phyloP scores from a whole-genome alignment of 169 alveolate genomes.

The Plasmodium vivax region DNA sequence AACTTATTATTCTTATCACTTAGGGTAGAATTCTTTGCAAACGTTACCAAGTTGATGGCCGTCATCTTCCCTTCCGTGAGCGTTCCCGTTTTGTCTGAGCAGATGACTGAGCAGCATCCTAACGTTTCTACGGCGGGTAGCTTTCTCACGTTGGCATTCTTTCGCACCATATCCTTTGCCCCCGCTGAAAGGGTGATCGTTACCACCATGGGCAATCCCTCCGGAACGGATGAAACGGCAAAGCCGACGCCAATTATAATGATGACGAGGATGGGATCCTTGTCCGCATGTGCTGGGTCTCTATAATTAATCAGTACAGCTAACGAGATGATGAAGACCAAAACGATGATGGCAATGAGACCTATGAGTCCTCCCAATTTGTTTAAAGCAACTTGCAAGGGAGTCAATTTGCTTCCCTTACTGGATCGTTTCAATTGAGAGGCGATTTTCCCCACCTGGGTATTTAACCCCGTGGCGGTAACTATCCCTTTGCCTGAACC shows the following conservation, averaged over 20 bases:
- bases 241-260: constrained; percentile 95
- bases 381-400: constrained; percentile 95
- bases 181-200: constrained; percentile 98
- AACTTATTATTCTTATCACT: constrained; percentile 78
- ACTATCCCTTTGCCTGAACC: constrained; percentile 95
- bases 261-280: constrained; percentile 31
- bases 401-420: constrained; percentile 88
- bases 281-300: constrained; percentile 95
- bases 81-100: constrained; percentile 99
- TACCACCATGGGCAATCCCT: constrained; percentile 99
- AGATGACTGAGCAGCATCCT: constrained; percentile 98
- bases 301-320: constrained; percentile 88
- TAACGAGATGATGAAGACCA: constrained; percentile 80
- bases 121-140: constrained; percentile 98
- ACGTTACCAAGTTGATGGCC: constrained; percentile 76
- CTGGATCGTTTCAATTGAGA: constrained; percentile 89
- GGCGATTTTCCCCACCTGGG: constrained; percentile 98
- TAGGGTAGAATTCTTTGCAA: constrained; percentile 34
- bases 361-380: constrained; percentile 96
- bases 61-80: constrained; percentile 98
- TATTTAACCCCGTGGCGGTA: constrained; percentile 92
- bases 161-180: constrained; percentile 96
- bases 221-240: constrained; percentile 99
- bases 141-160: constrained; percentile 96
- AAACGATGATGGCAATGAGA: constrained; percentile 90